These are phyloP conservation scores for Myxozyma vanderwaltii DNA, from an alignment of 805 yeast species.

Conservation along the genomic window DNA sequence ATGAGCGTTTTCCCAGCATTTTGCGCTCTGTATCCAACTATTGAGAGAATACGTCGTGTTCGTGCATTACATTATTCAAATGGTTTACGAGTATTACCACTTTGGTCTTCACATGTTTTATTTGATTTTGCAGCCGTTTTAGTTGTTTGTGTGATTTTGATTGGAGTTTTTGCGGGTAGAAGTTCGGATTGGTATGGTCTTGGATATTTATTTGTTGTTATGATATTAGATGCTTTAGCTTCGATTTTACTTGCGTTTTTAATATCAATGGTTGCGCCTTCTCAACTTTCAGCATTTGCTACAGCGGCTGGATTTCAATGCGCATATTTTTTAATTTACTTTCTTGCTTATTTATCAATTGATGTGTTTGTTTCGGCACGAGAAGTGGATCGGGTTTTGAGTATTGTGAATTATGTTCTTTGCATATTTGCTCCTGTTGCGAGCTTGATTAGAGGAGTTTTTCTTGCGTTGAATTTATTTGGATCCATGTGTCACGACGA, in stretches of 20 bases:
- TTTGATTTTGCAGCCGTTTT: slow-evolving; percentile 37
- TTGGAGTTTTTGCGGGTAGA: slow-evolving; percentile 37
- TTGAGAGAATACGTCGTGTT: slow-evolving; percentile 41
- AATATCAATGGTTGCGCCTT: slow-evolving; percentile 39
- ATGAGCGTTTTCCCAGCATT: slow-evolving; percentile 44
- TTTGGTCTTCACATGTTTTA: slow-evolving; percentile 41
- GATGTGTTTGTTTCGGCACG: slow-evolving; percentile 39
- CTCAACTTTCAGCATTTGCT: slow-evolving; percentile 46
- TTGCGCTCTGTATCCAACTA: slow-evolving; percentile 41
- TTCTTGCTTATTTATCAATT: slow-evolving; percentile 39
- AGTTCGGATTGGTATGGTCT: slow-evolving; percentile 36
- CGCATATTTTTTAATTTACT: slow-evolving; percentile 39
- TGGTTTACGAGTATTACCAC: slow-evolving; percentile 41
- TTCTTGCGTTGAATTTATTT: slow-evolving; percentile 41
- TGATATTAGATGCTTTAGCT: slow-evolving; percentile 40
- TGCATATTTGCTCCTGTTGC: slow-evolving; percentile 40
- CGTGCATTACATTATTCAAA: slow-evolving; percentile 45
- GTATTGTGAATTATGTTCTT: slow-evolving; percentile 37
- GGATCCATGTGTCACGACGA: slow-evolving; percentile 38
- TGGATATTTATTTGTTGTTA: slow-evolving; percentile 41
- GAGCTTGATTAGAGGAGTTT: slow-evolving; percentile 38
- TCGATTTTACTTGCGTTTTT: slow-evolving; percentile 38
- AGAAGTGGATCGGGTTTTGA: slow-evolving; percentile 31
- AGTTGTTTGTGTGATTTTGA: slow-evolving; percentile 35
- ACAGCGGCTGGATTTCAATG: slow-evolving; percentile 42